A percentile compares a stretch with the other conserved stretches of the same genome.
These are phyloP conservation scores for Podila epicladia DNA, from an alignment of 192 early-diverging fungal species.

Conservation along the genomic window DNA sequence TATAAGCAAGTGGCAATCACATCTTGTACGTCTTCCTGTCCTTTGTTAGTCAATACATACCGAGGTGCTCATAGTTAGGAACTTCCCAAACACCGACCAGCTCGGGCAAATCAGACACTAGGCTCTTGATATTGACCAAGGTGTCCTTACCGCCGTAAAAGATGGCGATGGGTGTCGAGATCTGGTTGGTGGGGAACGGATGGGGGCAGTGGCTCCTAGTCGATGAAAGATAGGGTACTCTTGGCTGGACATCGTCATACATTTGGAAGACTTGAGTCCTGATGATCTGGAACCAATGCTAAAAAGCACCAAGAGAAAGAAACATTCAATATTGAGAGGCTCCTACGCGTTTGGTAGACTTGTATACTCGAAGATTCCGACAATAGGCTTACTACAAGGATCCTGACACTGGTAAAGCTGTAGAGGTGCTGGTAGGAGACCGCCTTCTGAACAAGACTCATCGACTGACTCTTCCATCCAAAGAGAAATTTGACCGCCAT, in stretches of 20 bases:
- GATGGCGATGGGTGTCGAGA: constrained; percentile 86
- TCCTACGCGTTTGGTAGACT: background rate
- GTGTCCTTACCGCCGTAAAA: constrained; percentile 93
- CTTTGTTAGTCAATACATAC: constrained; percentile 11
- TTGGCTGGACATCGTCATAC: constrained; percentile 85
- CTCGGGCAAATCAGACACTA: constrained; percentile 63
- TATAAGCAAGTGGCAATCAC: background rate
- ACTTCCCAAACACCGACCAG: constrained; percentile 68
- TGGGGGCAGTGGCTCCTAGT: constrained; percentile 71
- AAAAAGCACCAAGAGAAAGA: background rate
- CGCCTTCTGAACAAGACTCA: constrained; percentile 77
- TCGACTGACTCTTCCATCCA: constrained; percentile 80
- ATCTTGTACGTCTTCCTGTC: background rate
- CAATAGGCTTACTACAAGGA: constrained; percentile 72
- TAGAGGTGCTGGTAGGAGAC: constrained; percentile 89
- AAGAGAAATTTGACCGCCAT: constrained; percentile 78
- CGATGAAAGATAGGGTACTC: constrained; percentile 54
- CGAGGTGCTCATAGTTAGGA: constrained; percentile 84
- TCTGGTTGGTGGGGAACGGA: constrained; percentile 79
- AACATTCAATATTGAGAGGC: background rate
- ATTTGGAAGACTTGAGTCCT: constrained; percentile 86
- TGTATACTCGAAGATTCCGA: too few species aligned
- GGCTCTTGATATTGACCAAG: constrained; percentile 75
- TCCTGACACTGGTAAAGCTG: constrained; percentile 89
- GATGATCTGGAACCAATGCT: constrained; percentile 98